Conservation (phyloP, 2,329 filamentous ascomycete genomes). For the Incumbomyces lentus region DNA sequence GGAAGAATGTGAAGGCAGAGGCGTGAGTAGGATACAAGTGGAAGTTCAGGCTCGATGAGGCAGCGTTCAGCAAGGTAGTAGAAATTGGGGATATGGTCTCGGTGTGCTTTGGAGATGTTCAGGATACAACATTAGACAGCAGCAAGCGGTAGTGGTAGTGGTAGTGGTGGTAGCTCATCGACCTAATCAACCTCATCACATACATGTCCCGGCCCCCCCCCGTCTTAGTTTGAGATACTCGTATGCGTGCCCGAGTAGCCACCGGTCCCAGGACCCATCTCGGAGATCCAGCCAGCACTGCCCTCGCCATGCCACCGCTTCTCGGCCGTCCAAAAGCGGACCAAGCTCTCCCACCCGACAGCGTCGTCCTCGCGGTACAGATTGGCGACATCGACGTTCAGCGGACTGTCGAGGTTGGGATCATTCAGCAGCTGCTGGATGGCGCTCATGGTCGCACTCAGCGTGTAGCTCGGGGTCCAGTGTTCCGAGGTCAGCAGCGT, state of each 20-base stretch:
- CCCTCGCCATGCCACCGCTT: conserved; percentile 34
- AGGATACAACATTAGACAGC: no score
- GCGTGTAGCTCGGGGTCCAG: conserved; percentile 80
- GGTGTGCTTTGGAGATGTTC: background rate
- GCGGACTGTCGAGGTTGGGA: conserved; percentile 36
- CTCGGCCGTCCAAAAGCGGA: conserved; percentile 38
- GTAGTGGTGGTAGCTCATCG: no score
- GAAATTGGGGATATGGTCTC: background rate
- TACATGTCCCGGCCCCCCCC: no score
- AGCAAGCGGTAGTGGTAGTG: no score
- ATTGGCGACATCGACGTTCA: conserved; percentile 40
- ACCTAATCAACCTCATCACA: no score
- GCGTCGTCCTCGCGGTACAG: conserved; percentile 36
- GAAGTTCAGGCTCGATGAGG: no score
- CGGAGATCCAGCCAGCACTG: conserved; percentile 18
- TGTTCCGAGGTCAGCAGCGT: conserved; percentile 63
- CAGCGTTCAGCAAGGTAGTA: no score
- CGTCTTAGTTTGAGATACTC: no score
- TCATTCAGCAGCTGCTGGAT: conserved; percentile 38
- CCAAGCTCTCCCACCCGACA: conserved; percentile 35
- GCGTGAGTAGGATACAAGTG: no score
- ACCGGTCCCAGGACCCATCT: conserved; percentile 16
- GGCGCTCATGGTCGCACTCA: conserved; percentile 41
- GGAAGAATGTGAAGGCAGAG: background rate
- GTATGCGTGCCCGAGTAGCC: conserved; percentile 12